Base-by-base conservation (phyloP, 176 grass and related monocot genomes). In the Zea luxurians region DNA sequence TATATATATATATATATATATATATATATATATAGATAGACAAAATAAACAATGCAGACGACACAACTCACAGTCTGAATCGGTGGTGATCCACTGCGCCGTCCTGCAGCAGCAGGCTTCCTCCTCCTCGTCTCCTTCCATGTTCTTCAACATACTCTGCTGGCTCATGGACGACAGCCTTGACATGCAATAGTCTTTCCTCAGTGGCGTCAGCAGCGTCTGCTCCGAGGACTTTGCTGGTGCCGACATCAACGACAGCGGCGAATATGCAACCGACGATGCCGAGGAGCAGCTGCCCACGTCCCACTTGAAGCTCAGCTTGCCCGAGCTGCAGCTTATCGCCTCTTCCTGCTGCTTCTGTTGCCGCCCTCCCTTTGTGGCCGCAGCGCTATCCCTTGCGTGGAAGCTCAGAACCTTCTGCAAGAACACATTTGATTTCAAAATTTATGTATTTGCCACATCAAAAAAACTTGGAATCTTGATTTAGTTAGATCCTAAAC, bases 271-370 rank as follows among this genome's bases (percentile, higher is more conserved):
- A 68, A 69, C 81, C 4, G 87, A 81, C 27, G 81, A 84, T 2
- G 73, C 53, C 1, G 86, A 88, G 7, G 87, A 89, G 82, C 82
- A 89, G 82, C 87, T 89, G 7, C 82, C 87, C 7, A 60, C 82
- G 71, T 89, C 87, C 87, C 87, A 89, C 71, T 89, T 89, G 82
- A 84, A 84, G 82, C 87, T 88, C 76, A 84, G 77, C 82, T 88
- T 88, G 64, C 86, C 74, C 15, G 68, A 72, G 52, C 54, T 81
- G 66, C 42, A 81, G 38, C 77, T 81, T 66, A 15, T 17, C 1
- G 7, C 5, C 44, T 46, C 44, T 18, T 49, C 4, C 20, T 70
- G 21, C 21, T 66, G 16, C 42, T 55, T 11, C 37, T 64, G 43
- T n/a, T 42, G 4, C 27, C 70, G 48, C 4, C 41, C 67, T 2